Base-by-base conservation (phyloP, 306 rosid genomes). In the Vachellia pachyceras region DNA sequence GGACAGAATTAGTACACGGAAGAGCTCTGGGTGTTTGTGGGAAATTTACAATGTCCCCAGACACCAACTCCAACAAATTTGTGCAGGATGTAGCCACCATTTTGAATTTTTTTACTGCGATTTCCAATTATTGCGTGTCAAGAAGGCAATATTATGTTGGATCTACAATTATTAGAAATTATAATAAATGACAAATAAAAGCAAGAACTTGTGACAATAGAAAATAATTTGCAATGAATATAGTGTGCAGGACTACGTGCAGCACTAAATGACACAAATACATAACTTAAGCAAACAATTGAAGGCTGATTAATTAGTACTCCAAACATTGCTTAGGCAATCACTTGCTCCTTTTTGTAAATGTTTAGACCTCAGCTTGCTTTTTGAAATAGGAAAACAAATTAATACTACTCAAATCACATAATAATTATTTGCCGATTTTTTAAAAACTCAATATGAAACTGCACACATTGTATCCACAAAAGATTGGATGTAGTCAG, bases 1-100 rank as follows among this genome's bases (percentile, higher is more conserved):
- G 87, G 63, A 73, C 85, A 50, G 93, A 87, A 92, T 86, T 88
- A 80, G 85, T 89, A 66, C 87, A 86, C 6, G 91, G 91, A 77
- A 90, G 89, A 40, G 55, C n/a, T 41, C 55, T 44, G 37, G 94
- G 93, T 69, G 96, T 86, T 65, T 17, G 92, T 40, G 92, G 91
- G 79, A 81, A 68, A 85, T 90, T 88, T 42, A 89, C 49, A 84
- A 87, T 78, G 82, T 92, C 94, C 82, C 87, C 94, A 1, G 97
- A 86, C 36, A 88, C 90, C 86, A 92, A 78, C 80, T 90, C 97
- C 84, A 87, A 78, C 87, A 95, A 87, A 83, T 89, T 89, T 46
- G 86, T 69, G 88, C 86, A 80, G 57, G 98, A 94, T 69, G 90
- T 92, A 60, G 92, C 90, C 65, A 90, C 82, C 97, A 92, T 95